Percentiles rank a stretch among this genome's conserved stretches.
Conservation (phyloP, 2,329 filamentous ascomycete genomes). For the Neopestalotiopsis sp. region DNA sequence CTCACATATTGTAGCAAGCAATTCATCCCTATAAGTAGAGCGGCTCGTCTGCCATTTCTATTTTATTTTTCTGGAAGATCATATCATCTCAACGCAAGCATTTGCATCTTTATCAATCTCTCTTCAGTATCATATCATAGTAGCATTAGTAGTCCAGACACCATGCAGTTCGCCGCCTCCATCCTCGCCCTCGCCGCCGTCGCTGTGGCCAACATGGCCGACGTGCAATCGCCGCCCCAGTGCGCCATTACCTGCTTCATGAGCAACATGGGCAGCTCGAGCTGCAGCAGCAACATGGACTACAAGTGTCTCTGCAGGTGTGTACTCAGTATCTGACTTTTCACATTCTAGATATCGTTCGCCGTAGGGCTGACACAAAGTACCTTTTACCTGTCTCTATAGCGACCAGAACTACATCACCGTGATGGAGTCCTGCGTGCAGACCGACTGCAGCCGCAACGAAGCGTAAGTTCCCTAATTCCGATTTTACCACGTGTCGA, state of each 20-base stretch:
- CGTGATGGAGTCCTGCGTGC: not conserved
- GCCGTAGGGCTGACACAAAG: too few species aligned
- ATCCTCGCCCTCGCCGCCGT: not conserved
- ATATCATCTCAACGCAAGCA: not conserved
- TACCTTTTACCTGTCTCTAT: too few species aligned
- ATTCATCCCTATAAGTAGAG: not conserved
- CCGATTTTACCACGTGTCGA: not conserved
- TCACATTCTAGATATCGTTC: too few species aligned
- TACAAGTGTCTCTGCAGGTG: constrained; percentile 2
- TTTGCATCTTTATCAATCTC: not conserved
- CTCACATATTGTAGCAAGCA: not conserved
- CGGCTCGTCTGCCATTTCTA: too few species aligned
- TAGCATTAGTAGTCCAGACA: not conserved
- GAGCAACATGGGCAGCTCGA: not conserved
- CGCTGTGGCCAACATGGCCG: not conserved
- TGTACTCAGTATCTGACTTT: not conserved
- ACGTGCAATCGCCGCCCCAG: not conserved
- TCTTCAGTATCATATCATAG: not conserved
- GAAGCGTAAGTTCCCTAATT: not conserved
- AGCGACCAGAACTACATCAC: not conserved
- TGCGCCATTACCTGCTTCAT: not conserved
- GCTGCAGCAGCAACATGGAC: not conserved
- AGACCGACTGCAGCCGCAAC: not conserved
- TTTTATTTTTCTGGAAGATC: too few species aligned
- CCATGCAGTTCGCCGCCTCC: not conserved